phyloP scores from a whole-genome alignment of 2,329 filamentous ascomycete species.

The Lecanosticta acicola region DNA sequence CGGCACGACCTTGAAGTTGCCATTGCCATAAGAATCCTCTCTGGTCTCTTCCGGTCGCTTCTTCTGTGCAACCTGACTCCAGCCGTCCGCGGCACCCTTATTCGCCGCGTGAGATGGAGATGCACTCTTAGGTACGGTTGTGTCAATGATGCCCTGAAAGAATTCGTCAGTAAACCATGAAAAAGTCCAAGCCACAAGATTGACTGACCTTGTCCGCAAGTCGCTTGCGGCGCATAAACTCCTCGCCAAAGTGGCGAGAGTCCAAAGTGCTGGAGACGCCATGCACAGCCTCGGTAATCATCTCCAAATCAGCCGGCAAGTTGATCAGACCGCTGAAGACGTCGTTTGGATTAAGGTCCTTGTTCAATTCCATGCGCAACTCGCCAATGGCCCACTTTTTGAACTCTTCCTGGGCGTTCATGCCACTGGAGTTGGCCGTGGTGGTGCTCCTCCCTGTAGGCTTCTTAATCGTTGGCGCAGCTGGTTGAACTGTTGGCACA shows the following conservation, averaged over 20 bases:
- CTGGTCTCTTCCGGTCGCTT: slow-evolving; percentile 43
- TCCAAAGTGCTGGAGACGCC: slow-evolving; percentile 83
- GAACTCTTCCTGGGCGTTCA: slow-evolving; percentile 81
- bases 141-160: slow-evolving; percentile 60
- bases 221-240: slow-evolving; percentile 89
- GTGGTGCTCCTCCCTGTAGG: slow-evolving; percentile 51
- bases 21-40: slow-evolving; percentile 49
- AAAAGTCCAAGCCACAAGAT: neutral
- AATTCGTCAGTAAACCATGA: neutral
- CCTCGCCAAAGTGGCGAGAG: slow-evolving; percentile 85
- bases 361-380: slow-evolving; percentile 66
- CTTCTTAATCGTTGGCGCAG: slow-evolving; percentile 32
- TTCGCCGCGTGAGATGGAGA: slow-evolving; percentile 38
- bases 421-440: slow-evolving; percentile 44
- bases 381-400: slow-evolving; percentile 84
- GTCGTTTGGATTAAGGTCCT: slow-evolving; percentile 58
- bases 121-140: slow-evolving; percentile 43
- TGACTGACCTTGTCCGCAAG: slow-evolving; percentile 69
- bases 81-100: slow-evolving; percentile 56
- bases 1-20: slow-evolving; percentile 83
- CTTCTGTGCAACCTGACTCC: slow-evolving; percentile 98
- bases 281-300: slow-evolving; percentile 89
- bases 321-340: slow-evolving; percentile 40
- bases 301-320: slow-evolving; percentile 68
- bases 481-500: slow-evolving; percentile 27